A percentile compares a stretch with the other conserved stretches of the same genome.
These are phyloP conservation scores for Clonostachys rosea DNA, from an alignment of 2,329 filamentous ascomycete genomes.

Conservation along the genomic window DNA sequence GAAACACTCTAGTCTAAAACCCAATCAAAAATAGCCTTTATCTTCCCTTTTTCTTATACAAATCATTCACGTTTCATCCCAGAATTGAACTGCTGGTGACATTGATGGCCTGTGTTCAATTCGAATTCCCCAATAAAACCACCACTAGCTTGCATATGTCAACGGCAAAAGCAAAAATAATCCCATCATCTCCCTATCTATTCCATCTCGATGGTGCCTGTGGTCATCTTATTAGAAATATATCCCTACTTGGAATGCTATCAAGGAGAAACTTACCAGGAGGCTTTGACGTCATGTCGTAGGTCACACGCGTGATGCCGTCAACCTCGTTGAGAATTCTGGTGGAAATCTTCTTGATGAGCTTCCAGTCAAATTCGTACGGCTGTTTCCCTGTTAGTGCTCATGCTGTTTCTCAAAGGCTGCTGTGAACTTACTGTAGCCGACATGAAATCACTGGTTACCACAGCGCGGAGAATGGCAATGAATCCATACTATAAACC, in stretches of 20 bases:
- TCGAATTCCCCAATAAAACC: no score
- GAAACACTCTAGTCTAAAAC: no score
- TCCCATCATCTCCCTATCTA: constrained; percentile 23
- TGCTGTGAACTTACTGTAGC: constrained; percentile 36
- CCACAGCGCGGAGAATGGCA: constrained; percentile 36
- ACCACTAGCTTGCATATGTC: no score
- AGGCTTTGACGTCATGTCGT: constrained; percentile 41
- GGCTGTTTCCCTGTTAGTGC: constrained; percentile 61
- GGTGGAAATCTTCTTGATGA: constrained; percentile 64
- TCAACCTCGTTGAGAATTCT: constrained; percentile 42
- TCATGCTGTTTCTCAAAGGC: constrained; percentile 59
- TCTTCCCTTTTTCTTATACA: no score
- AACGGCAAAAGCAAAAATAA: no score
- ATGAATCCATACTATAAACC: constrained; percentile 11
- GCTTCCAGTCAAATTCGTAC: constrained; percentile 36
- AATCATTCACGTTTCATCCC: no score
- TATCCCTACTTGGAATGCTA: background rate
- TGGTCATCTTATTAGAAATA: constrained; percentile 48
- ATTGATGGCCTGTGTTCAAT: no score
- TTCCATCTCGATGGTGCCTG: constrained; percentile 72
- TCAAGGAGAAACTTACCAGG: constrained; percentile 31
- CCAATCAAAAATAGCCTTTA: no score
- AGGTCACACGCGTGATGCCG: constrained; percentile 66
- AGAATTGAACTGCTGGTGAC: no score
- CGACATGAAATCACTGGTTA: constrained; percentile 57